Evolutionary conservation across 116 monocot genomes (phyloP).

Genomic region (Dioscorea cayenensis): DNA sequence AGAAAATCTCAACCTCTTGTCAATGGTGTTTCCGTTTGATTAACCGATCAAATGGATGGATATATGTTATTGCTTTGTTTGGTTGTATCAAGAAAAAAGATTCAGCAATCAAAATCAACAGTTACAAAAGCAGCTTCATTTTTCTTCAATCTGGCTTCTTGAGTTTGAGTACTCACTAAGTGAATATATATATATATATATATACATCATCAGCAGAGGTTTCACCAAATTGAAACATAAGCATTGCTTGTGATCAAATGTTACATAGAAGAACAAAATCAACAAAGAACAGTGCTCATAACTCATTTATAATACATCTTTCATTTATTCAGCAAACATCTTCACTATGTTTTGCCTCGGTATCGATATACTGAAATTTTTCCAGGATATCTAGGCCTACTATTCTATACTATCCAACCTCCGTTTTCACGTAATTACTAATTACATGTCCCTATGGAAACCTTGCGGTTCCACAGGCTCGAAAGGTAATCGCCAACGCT

Average conservation of each 20-base stretch:
- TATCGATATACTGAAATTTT: conserved; percentile 10
- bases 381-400: conserved; percentile 1
- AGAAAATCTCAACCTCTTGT: no score
- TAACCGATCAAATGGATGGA: no score
- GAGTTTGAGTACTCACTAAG: no score
- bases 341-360: conserved; percentile 2
- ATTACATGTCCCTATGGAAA: conserved; percentile 39
- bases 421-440: conserved; percentile 12
- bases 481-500: background rate
- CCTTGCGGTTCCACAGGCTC: conserved; percentile 55
- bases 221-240: no score
- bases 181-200: no score
- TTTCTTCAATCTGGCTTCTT: no score
- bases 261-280: background rate
- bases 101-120: no score
- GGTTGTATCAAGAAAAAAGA: no score
- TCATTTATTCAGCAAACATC: background rate
- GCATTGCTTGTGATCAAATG: background rate
- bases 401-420: conserved; percentile 12
- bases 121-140: no score
- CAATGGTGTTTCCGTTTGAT: no score
- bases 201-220: no score
- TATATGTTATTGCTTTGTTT: no score
- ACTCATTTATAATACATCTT: background rate
- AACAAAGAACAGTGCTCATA: background rate